phyloP scores from a whole-genome alignment of 768 basidiomycete genomes.

The Cantharellus anzutake region DNA sequence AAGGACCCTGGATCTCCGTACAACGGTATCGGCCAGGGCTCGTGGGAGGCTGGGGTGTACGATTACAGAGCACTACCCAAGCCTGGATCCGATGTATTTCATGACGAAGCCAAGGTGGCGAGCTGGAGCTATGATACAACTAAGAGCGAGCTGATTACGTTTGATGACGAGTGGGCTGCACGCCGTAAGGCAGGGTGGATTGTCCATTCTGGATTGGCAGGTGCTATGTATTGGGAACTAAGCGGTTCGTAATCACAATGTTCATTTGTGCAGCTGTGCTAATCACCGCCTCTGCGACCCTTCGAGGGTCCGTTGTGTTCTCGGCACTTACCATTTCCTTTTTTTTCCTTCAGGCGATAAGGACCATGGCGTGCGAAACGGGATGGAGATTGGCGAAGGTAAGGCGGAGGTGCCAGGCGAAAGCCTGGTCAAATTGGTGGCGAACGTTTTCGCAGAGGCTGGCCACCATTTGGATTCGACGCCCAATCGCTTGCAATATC shows the following conservation, averaged over 20 bases:
- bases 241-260: neutral
- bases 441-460: slow-evolving; percentile 28
- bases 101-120: slow-evolving; percentile 48
- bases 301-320: neutral
- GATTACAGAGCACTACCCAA: slow-evolving; percentile 85
- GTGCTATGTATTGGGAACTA: slow-evolving; percentile 57
- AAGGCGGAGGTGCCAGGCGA: slow-evolving; percentile 53
- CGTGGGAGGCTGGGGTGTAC: slow-evolving; percentile 61
- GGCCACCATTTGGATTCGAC: slow-evolving; percentile 55
- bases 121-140: slow-evolving; percentile 69
- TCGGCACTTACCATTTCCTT: neutral
- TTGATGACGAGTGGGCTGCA: slow-evolving; percentile 51
- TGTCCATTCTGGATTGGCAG: slow-evolving; percentile 51
- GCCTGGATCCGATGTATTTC: slow-evolving; percentile 42
- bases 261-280: neutral
- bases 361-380: slow-evolving; percentile 53
- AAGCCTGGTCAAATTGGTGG: slow-evolving; percentile 52
- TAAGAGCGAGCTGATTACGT: slow-evolving; percentile 67
- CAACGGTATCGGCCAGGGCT: slow-evolving; percentile 67
- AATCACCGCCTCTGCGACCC: no score
- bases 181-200: slow-evolving; percentile 69
- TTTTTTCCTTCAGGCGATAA: slow-evolving; percentile 15
- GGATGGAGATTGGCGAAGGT: slow-evolving; percentile 37
- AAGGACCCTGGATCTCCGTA: slow-evolving; percentile 64
- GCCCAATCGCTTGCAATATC: slow-evolving; percentile 71